Evolutionary conservation across 164 flowering plant species (phyloP).

Genomic region (Chloranthus sessilifolius): DNA sequence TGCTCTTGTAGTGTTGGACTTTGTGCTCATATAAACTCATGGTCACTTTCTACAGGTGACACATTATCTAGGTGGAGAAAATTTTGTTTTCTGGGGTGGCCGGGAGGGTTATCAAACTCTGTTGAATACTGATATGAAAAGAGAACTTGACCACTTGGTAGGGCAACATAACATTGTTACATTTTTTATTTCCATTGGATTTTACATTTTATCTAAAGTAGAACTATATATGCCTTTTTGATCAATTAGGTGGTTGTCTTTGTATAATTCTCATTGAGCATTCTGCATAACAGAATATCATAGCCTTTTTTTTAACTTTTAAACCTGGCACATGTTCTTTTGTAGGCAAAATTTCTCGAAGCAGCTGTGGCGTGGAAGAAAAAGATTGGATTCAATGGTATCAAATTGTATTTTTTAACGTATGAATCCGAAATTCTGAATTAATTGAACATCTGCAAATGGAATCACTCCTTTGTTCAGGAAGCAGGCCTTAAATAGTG

Average conservation of each 20-base stretch:
- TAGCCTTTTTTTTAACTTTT: background rate
- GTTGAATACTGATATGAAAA: conserved; percentile 92
- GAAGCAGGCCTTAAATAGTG: too few relatives aligned
- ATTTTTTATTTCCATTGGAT: background rate
- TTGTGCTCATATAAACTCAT: background rate
- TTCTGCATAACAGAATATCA: too few relatives aligned
- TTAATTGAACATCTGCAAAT: too few relatives aligned
- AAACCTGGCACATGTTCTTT: background rate
- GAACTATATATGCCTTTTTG: too few relatives aligned
- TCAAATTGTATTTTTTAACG: too few relatives aligned
- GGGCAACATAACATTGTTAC: background rate
- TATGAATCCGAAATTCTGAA: too few relatives aligned
- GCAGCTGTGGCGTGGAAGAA: conserved; percentile 89
- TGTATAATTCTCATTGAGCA: too few relatives aligned
- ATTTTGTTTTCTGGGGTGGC: conserved; percentile 98
- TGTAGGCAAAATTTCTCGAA: conserved; percentile 80
- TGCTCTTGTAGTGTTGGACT: background rate
- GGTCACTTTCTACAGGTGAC: conserved; percentile 52
- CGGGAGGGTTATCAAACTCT: conserved; percentile 95
- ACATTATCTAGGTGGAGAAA: conserved; percentile 93
- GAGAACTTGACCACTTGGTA: conserved; percentile 94
- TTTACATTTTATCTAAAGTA: too few relatives aligned
- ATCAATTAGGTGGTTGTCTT: too few relatives aligned
- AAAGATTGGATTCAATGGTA: conserved; percentile 95
- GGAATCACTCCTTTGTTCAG: too few relatives aligned